These are phyloP conservation scores for Trichoderma sp. DNA, from an alignment of 2,329 filamentous ascomycete genomes.

Conservation along the genomic window DNA sequence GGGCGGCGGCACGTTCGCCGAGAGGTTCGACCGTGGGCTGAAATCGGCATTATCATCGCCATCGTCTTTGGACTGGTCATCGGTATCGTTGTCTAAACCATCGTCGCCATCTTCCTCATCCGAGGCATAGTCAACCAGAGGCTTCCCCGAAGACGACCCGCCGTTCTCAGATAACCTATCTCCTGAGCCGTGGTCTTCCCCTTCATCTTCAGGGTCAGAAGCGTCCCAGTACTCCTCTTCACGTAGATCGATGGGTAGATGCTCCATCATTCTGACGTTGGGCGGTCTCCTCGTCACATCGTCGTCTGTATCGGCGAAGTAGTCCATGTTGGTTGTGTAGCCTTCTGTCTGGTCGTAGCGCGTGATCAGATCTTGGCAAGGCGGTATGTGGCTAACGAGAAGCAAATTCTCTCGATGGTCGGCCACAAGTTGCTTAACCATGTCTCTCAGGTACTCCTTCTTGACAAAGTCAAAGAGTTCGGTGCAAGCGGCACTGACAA, in stretches of 20 bases:
- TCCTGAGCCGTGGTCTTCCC: slow-evolving; percentile 44
- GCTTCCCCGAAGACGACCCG: slow-evolving; percentile 61
- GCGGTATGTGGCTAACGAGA: slow-evolving; percentile 78
- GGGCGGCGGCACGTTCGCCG: slow-evolving; percentile 55
- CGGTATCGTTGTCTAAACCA: slow-evolving; percentile 58
- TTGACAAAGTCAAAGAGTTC: slow-evolving; percentile 93
- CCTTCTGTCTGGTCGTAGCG: slow-evolving; percentile 79
- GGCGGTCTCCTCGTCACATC: slow-evolving; percentile 49
- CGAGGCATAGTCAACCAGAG: slow-evolving; percentile 88
- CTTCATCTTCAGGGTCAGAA: slow-evolving; percentile 82
- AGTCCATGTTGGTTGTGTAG: slow-evolving; percentile 66
- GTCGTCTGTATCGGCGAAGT: slow-evolving; percentile 71
- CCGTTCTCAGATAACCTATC: slow-evolving; percentile 55
- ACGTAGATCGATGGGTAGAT: slow-evolving; percentile 69
- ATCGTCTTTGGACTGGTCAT: slow-evolving; percentile 33
- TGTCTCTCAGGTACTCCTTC: slow-evolving; percentile 75
- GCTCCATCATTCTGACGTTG: slow-evolving; percentile 67
- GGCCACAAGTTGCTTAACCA: slow-evolving; percentile 82
- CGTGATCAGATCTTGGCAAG: slow-evolving; percentile 73
- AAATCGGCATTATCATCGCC: slow-evolving; percentile 36
- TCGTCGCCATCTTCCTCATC: slow-evolving; percentile 74
- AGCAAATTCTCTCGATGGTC: slow-evolving; percentile 78
- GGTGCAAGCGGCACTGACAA: slow-evolving; percentile 89
- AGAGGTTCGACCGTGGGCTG: slow-evolving; percentile 15
- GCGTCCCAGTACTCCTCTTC: slow-evolving; percentile 95